Percentiles rank a stretch among this genome's conserved stretches.
Conservation (phyloP, 768 basidiomycete species). For the Tephrocybe rancida region DNA sequence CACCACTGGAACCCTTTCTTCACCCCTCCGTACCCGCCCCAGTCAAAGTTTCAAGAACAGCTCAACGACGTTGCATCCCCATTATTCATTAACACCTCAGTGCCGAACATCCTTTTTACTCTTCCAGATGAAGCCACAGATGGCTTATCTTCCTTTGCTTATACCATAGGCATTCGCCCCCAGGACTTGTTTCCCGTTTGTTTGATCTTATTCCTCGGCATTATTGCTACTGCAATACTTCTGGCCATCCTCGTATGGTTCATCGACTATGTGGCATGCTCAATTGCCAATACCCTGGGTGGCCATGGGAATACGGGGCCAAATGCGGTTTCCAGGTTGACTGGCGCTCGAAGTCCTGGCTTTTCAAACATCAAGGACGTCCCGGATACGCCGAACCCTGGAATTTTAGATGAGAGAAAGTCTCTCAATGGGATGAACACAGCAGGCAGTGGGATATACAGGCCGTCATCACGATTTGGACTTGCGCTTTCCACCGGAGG, state of each 20-base stretch:
- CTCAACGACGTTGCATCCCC: slow-evolving; percentile 70
- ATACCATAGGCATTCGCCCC: slow-evolving; percentile 79
- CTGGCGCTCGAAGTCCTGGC: slow-evolving; percentile 39
- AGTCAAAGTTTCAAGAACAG: slow-evolving; percentile 74
- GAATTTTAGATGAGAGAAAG: slow-evolving; percentile 47
- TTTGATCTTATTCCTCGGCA: slow-evolving; percentile 79
- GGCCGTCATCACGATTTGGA: slow-evolving; percentile 27
- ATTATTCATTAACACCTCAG: slow-evolving; percentile 70
- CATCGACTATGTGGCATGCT: slow-evolving; percentile 57
- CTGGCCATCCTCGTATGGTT: slow-evolving; percentile 75
- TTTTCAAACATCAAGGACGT: slow-evolving; percentile 53
- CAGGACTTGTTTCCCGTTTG: slow-evolving; percentile 84
- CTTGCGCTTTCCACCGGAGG: slow-evolving; percentile 23
- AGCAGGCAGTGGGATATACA: slow-evolving; percentile 22
- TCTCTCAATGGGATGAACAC: slow-evolving; percentile 43
- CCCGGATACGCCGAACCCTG: slow-evolving; percentile 32
- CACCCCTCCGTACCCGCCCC: slow-evolving; percentile 59
- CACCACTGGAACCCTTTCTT: slow-evolving; percentile 73
- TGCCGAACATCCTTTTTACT: slow-evolving; percentile 75
- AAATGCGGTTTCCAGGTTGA: slow-evolving; percentile 18
- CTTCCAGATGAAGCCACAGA: slow-evolving; percentile 60
- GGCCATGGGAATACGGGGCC: slow-evolving; percentile 14
- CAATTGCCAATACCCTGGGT: slow-evolving; percentile 28
- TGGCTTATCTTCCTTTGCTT: slow-evolving; percentile 86
- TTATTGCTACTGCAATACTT: slow-evolving; percentile 71